Base-by-base conservation (phyloP, 2,329 filamentous ascomycete genomes). In the Paecilomyces sp. region DNA sequence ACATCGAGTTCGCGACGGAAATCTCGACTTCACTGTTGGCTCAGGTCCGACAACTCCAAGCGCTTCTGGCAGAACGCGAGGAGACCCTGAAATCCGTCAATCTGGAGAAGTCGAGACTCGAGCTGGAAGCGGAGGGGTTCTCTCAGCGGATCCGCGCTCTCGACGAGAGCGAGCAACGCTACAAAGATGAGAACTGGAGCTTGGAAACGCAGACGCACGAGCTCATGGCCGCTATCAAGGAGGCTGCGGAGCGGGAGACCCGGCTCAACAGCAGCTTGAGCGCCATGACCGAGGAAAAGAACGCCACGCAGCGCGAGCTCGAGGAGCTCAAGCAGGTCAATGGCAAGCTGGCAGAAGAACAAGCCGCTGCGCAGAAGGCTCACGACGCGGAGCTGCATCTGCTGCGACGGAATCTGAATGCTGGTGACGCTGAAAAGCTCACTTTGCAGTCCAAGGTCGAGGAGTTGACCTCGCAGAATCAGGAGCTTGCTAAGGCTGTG, bases 111-210 rank as follows among this genome's bases (percentile, higher is more conserved):
- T 88, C 89, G 5, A 85, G 86, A 62, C 81, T 97, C 36, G 92
- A 97, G 73, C 83, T 90, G 34, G 92, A 97, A 65, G 84, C 87
- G 0, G 89, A 96, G 71, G 85, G 84, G 2, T 85, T 95, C 64
- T 84, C 88, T 57, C 90, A 95, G 72, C 86, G 92, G 34, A 80
- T 97, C 64, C 89, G 90, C 70, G 84, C 85, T 6, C 80, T 97
- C 50, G 92, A 97, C 67, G 94, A 99, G 75, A 96, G 90, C 71
- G 94, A 99, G 74, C 89, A 95, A 69, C 88, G 91, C 57, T 96
- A 96, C 79, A 97, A 97, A 77, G 94, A 99, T 70, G 94, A 97
- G 75, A 99, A 97, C 73, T 99, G 94, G 94, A 93, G 90, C 63
- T 83, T 99, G 41, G 94, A 99, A 75, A 96, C 92, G 0, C 90